Evolutionary conservation across 805 yeast species (phyloP).

Genomic region (Jamesozyma hellenica): DNA sequence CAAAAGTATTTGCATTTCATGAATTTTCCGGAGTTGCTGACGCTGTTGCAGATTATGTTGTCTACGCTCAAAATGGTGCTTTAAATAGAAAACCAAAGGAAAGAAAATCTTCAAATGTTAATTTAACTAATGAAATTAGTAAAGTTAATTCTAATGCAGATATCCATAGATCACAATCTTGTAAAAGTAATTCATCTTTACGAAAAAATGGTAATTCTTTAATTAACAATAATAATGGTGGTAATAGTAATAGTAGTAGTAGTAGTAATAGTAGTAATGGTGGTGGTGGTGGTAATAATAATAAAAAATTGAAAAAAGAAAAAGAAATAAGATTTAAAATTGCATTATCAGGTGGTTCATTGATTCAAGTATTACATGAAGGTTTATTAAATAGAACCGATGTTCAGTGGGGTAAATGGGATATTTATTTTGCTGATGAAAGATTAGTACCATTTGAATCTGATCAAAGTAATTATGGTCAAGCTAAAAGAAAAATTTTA

Average conservation of each 20-base stretch:
- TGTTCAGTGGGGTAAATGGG: constrained; percentile 91
- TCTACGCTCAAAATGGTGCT: constrained; percentile 69
- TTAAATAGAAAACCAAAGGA: constrained; percentile 16
- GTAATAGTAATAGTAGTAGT: too few relatives aligned
- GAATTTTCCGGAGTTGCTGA: constrained; percentile 86
- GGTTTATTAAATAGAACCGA: constrained; percentile 71
- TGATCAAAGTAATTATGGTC: constrained; percentile 82
- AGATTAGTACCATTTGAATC: constrained; percentile 82
- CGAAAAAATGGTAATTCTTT: background rate
- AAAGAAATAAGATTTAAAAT: constrained; percentile 71
- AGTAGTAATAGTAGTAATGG: too few relatives aligned
- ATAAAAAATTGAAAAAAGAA: constrained; percentile 26
- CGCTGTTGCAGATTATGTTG: constrained; percentile 92
- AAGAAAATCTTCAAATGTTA: constrained; percentile 16
- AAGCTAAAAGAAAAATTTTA: constrained; percentile 70
- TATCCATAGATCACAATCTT: constrained; percentile 14
- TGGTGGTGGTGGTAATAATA: too few relatives aligned
- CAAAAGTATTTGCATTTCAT: constrained; percentile 85
- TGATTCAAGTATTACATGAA: constrained; percentile 75
- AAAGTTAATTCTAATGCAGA: constrained; percentile 6
- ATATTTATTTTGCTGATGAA: constrained; percentile 92
- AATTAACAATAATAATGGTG: too few relatives aligned
- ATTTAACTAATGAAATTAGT: constrained; percentile 5
- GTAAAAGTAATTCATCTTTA: constrained; percentile 12
- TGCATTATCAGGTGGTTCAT: constrained; percentile 88